Conservation (phyloP, 2,329 filamentous ascomycete genomes). For the Microdochium bolleyi region DNA sequence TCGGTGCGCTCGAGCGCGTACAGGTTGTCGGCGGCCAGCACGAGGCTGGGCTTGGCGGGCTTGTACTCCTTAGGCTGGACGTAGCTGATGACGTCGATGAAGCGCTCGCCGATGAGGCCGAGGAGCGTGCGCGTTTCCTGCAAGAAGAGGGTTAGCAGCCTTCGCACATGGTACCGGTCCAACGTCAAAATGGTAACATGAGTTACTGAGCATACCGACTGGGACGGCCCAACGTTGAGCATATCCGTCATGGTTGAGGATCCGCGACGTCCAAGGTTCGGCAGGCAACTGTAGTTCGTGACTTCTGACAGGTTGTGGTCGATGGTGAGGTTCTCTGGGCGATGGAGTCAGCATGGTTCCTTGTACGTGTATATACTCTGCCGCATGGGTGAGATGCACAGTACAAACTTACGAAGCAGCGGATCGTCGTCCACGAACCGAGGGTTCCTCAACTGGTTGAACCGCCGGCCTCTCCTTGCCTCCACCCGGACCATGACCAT, state of each 20-base stretch:
- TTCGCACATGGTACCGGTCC: not conserved
- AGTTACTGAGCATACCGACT: slow-evolving; percentile 40
- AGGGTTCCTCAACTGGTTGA: slow-evolving; percentile 29
- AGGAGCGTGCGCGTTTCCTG: slow-evolving; percentile 43
- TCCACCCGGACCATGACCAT: slow-evolving; percentile 44
- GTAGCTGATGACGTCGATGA: slow-evolving; percentile 39
- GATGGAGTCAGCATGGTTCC: not conserved
- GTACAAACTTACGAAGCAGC: slow-evolving; percentile 41
- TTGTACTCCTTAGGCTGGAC: slow-evolving; percentile 44
- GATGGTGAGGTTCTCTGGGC: not conserved
- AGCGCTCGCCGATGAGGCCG: slow-evolving; percentile 39
- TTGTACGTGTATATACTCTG: no score
- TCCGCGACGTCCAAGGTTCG: slow-evolving; percentile 32
- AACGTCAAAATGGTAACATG: no score
- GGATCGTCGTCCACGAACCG: slow-evolving; percentile 30
- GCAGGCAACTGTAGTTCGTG: slow-evolving; percentile 45
- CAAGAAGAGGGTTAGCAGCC: slow-evolving; percentile 6
- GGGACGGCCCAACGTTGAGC: slow-evolving; percentile 40
- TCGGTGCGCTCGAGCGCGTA: slow-evolving; percentile 30
- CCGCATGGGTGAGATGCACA: no score
- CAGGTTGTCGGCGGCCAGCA: slow-evolving; percentile 30
- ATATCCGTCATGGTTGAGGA: slow-evolving; percentile 31
- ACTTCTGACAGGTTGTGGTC: slow-evolving; percentile 25
- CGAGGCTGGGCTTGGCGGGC: slow-evolving; percentile 26
- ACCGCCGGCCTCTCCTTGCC: slow-evolving; percentile 35